Conservation (phyloP, 1,284 basidiomycete genomes). For the Cutaneotrichosporon daszewskae region DNA sequence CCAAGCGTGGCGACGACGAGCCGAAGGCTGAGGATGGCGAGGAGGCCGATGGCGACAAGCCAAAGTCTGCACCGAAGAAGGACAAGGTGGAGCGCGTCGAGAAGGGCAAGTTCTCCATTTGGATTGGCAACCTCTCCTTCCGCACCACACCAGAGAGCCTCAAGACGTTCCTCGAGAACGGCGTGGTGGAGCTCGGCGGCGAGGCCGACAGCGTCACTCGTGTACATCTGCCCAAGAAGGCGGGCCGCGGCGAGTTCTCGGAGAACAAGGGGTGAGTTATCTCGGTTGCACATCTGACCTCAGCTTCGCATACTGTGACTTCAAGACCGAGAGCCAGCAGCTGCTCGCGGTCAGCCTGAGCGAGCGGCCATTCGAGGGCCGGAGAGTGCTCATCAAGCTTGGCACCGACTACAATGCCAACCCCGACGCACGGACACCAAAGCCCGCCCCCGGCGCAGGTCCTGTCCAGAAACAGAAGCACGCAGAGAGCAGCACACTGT, state of each 20-base stretch:
- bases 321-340: slow-evolving; percentile 70
- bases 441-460: slow-evolving; percentile 49
- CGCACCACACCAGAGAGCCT: slow-evolving; percentile 73
- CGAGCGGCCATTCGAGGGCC: slow-evolving; percentile 75
- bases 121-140: slow-evolving; percentile 93
- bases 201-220: slow-evolving; percentile 47
- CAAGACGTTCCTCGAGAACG: slow-evolving; percentile 64
- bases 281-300: not conserved
- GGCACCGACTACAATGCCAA: slow-evolving; percentile 61
- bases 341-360: slow-evolving; percentile 68
- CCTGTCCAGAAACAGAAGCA: slow-evolving; percentile 43
- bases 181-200: slow-evolving; percentile 48
- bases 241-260: slow-evolving; percentile 43
- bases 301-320: slow-evolving; percentile 96
- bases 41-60: slow-evolving; percentile 7
- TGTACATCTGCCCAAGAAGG: slow-evolving; percentile 52
- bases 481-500: slow-evolving; percentile 40
- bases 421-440: slow-evolving; percentile 45
- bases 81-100: slow-evolving; percentile 58
- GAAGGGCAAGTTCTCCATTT: slow-evolving; percentile 57
- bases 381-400: slow-evolving; percentile 87
- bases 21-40: slow-evolving; percentile 12
- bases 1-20: slow-evolving; percentile 27
- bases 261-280: slow-evolving; percentile 52
- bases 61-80: slow-evolving; percentile 56